A percentile compares a stretch with the other conserved stretches of the same genome.
phyloP scores from a whole-genome alignment of 2,329 filamentous ascomycete genomes.

The Talaromyces pinophilus region DNA sequence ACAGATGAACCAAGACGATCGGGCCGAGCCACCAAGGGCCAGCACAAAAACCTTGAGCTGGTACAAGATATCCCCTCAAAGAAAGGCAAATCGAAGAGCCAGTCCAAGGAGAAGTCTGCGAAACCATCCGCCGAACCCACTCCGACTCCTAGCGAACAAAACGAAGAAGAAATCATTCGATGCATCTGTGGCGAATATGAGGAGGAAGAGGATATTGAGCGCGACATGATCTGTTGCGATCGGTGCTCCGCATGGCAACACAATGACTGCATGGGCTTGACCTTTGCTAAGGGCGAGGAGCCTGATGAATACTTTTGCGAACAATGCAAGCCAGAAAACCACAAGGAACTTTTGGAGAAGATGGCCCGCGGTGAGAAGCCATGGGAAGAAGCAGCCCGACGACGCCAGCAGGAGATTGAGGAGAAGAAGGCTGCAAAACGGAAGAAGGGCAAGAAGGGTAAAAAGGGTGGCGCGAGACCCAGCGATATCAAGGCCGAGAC shows the following conservation, averaged over 20 bases:
- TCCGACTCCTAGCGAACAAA: conserved; percentile 49
- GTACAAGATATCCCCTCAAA: conserved; percentile 60
- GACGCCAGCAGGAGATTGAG: conserved; percentile 63
- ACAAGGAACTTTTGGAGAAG: conserved; percentile 75
- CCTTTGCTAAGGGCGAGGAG: conserved; percentile 71
- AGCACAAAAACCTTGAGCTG: conserved; percentile 84
- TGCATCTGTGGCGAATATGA: conserved; percentile 90
- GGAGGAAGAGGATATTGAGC: conserved; percentile 79
- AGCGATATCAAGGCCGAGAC: conserved; percentile 60
- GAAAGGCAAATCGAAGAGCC: conserved; percentile 51
- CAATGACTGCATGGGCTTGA: conserved; percentile 90
- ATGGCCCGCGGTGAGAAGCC: conserved; percentile 79
- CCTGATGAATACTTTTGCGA: conserved; percentile 92
- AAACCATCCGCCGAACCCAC: conserved; percentile 53
- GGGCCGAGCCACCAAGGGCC: conserved; percentile 92
- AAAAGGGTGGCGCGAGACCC: conserved; percentile 63
- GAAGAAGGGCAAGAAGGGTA: conserved; percentile 57
- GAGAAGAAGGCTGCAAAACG: conserved; percentile 60
- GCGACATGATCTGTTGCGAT: conserved; percentile 96
- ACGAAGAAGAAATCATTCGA: conserved; percentile 75
- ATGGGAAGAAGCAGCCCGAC: conserved; percentile 72
- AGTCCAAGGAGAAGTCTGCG: conserved; percentile 46
- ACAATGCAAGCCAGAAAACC: conserved; percentile 78
- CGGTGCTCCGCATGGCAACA: conserved; percentile 94
- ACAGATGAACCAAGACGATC: conserved; percentile 86